Evolutionary conservation across 1,284 basidiomycete species (phyloP), one percentile per base, ranked within the genome.

Genomic region (Golubevia sp.): DNA sequence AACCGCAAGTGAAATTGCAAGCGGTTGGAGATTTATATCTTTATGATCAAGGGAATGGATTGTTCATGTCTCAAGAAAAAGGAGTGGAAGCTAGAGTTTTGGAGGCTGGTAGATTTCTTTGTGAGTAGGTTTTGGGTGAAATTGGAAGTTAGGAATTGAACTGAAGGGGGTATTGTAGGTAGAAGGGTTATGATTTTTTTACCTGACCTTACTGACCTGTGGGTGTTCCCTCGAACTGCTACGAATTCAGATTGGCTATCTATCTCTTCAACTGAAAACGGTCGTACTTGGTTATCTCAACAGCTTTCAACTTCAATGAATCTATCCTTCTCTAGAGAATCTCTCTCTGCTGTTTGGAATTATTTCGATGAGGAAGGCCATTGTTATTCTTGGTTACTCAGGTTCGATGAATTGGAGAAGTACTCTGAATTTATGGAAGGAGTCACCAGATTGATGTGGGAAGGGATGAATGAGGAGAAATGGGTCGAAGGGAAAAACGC

Each of bases 281-380:
- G 68, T 71, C 83, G 55, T 84, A 86, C 59, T 88, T 74, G 90
- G 93, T 79, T 90, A 91, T 90, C 49, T 67, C 86, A 63, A 83
- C 93, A 92, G 79, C 89, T 91, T 73, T 87, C 89, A 56, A 48
- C 84, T 85, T 63, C 81, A 68, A 74, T 70, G 73, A 81, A 79
- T 61, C 77, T 79, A 66, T 73, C 74, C 64, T 74, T 79, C 57
- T 68, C 73, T 51, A 66, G 66, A 49, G 64, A 67, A 27, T 56
- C 63, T 4, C 70, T 83, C 48, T 92, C 93, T 1, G 88, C 96
- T 68, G 95, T 94, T 27, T 94, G 92, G 92, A 94, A 93, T 68
- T 84, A 78, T 66, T 83, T 76, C 55, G 88, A 88, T n/a, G 86
- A 87, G 59, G 88, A 89, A 48, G 71, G 84, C 15, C 84, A 85